Conservation (phyloP, 306 rosid species). For the Carpinus viminea region DNA sequence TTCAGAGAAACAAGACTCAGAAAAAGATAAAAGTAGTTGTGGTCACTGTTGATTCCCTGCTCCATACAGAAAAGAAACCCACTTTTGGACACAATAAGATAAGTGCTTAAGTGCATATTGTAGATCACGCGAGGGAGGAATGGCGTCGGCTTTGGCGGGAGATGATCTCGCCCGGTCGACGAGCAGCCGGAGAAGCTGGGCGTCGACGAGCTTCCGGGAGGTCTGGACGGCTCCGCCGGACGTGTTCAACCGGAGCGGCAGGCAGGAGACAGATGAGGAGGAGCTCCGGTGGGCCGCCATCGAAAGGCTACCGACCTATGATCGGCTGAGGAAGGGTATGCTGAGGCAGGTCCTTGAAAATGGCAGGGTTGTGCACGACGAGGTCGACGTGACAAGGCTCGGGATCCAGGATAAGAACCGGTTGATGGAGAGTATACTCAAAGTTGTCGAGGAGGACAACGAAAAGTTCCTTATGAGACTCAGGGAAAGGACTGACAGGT, state of each 20-base stretch:
- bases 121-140: neutral
- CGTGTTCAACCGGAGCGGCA: slow-evolving; percentile 51
- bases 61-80: no score
- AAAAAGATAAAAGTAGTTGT: no score
- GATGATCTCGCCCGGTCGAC: slow-evolving; percentile 45
- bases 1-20: no score
- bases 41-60: no score
- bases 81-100: neutral
- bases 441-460: slow-evolving; percentile 68
- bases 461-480: slow-evolving; percentile 55
- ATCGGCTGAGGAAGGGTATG: slow-evolving; percentile 68
- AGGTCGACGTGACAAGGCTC: slow-evolving; percentile 66
- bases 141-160: slow-evolving; percentile 50
- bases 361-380: slow-evolving; percentile 48
- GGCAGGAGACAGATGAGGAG: slow-evolving; percentile 56
- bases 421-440: slow-evolving; percentile 60
- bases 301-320: slow-evolving; percentile 73
- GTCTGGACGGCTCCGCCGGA: slow-evolving; percentile 54
- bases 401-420: slow-evolving; percentile 58
- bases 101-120: neutral
- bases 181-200: slow-evolving; percentile 56
- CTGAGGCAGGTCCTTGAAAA: slow-evolving; percentile 51
- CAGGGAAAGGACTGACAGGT: slow-evolving; percentile 68
- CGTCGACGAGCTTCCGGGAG: slow-evolving; percentile 51
- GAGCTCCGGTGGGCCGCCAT: slow-evolving; percentile 83